Conservation (phyloP, 176 grass and related monocot species). For the Dactylis glomerata region DNA sequence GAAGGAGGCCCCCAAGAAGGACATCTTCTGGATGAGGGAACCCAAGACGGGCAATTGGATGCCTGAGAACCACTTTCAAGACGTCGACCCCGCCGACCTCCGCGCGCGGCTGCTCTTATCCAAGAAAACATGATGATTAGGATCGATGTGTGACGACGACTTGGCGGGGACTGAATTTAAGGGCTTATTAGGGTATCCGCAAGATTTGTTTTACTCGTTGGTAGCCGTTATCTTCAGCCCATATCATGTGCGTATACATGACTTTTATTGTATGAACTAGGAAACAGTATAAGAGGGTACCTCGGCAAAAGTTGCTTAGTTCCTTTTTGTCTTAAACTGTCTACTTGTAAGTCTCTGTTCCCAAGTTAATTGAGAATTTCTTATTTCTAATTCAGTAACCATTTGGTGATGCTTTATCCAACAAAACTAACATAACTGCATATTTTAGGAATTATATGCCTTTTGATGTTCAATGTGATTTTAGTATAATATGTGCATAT, state of each 20-base stretch:
- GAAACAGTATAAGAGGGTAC: too few species aligned
- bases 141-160: neutral
- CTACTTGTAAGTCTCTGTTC: too few species aligned
- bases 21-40: constrained; percentile 67
- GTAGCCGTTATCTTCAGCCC: neutral
- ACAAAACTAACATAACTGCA: too few species aligned
- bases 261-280: neutral
- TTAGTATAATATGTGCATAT: too few species aligned
- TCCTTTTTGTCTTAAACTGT: too few species aligned
- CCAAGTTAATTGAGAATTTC: too few species aligned
- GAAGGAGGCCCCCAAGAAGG: constrained; percentile 6
- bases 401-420: too few species aligned
- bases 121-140: constrained; percentile 12
- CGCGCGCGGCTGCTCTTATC: constrained; percentile 40
- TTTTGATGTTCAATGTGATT: too few species aligned
- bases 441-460: too few species aligned
- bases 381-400: too few species aligned
- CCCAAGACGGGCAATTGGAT: constrained; percentile 66
- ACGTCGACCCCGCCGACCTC: constrained; percentile 43
- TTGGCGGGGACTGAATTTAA: neutral
- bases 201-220: neutral
- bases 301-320: too few species aligned
- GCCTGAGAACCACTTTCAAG: constrained; percentile 49
- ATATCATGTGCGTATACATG: neutral
- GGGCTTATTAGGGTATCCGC: neutral